phyloP scores from a whole-genome alignment of 768 basidiomycete genomes.

The Mycena venus region DNA sequence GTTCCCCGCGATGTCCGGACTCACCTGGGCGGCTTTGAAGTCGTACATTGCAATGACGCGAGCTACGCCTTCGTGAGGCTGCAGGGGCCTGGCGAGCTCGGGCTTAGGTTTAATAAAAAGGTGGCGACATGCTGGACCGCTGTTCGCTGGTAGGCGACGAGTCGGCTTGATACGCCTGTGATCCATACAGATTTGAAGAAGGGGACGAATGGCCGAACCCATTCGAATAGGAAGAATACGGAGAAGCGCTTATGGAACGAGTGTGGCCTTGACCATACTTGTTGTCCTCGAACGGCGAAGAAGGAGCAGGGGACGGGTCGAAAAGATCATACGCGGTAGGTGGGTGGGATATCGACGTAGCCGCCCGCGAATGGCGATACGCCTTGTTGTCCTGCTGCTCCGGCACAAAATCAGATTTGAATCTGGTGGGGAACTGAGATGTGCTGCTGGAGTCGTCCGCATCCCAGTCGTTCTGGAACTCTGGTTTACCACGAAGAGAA shows the following conservation, averaged over 20 bases:
- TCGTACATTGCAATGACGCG: slow-evolving; percentile 83
- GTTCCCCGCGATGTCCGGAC: slow-evolving; percentile 20
- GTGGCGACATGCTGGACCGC: slow-evolving; percentile 33
- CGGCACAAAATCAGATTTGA: slow-evolving; percentile 59
- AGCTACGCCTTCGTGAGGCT: slow-evolving; percentile 71
- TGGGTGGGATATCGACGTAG: slow-evolving; percentile 20
- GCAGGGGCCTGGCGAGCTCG: slow-evolving; percentile 62
- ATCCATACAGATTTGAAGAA: background rate
- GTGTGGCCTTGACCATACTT: slow-evolving; percentile 41
- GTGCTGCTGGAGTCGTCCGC: slow-evolving; percentile 38
- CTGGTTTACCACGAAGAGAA: slow-evolving; percentile 30
- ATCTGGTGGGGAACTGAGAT: slow-evolving; percentile 55
- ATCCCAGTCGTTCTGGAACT: slow-evolving; percentile 45
- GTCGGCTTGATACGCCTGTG: background rate
- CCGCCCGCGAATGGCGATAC: slow-evolving; percentile 26
- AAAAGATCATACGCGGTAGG: slow-evolving; percentile 41
- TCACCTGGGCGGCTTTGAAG: slow-evolving; percentile 80
- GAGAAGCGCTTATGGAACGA: slow-evolving; percentile 43
- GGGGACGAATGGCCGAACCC: slow-evolving; percentile 34
- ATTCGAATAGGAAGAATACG: slow-evolving; percentile 49
- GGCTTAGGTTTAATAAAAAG: slow-evolving; percentile 62
- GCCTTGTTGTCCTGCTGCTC: slow-evolving; percentile 38
- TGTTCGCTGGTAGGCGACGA: background rate
- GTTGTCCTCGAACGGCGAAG: slow-evolving; percentile 47
- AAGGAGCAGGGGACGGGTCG: slow-evolving; percentile 48